Base-by-base conservation (phyloP, 805 yeast species). In the Spencermartinsiella europaea region DNA sequence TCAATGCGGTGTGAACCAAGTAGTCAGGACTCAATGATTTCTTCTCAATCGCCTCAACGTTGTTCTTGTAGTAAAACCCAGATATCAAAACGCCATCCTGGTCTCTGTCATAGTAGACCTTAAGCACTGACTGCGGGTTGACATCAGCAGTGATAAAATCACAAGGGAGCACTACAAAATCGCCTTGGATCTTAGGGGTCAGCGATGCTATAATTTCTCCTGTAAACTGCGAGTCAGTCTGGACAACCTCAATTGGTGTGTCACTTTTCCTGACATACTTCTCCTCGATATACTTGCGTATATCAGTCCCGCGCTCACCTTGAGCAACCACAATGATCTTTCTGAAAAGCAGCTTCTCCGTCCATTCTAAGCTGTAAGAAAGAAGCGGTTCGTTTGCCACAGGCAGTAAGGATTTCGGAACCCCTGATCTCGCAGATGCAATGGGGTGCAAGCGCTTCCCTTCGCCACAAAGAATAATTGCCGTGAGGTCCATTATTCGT, bases 301-400 rank as follows among this genome's bases (percentile, higher is more conserved):
- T 74, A 17, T 66, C 73, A 2, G 69, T 74, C 34, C 66, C 62
- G 27, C 78, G 74, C 2, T 70, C 75, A 8, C 66, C 60, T 44
- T 76, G 79, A 7, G 78, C 71, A 5, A 85, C 82, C 16, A 90
- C 72, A 17, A 85, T 79, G 40, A 85, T 76, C 39, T 76, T 77
- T 39, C 76, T 77, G 65, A 90, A 90, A 49, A 81, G 81, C 2
- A 95, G 96, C 60, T 75, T 74, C 59, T 81, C 89, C 71, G 98
- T 90, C 98, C 98, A 93, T 56, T 85, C 90, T 31, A 93, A 71
- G 2, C 85, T 95, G 61, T 87, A 85, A 58, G 82, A 83, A 37
- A 93, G 70, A 88, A 93, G 82, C 12, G 96, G 95, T 58, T 77
- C 77, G 63, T 90, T 90, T 5, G 93, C 98, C 31, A 93, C 73